These are phyloP conservation scores for Geotrichum citri-aurantii DNA, from an alignment of 1,139 yeast genomes.

Conservation along the genomic window DNA sequence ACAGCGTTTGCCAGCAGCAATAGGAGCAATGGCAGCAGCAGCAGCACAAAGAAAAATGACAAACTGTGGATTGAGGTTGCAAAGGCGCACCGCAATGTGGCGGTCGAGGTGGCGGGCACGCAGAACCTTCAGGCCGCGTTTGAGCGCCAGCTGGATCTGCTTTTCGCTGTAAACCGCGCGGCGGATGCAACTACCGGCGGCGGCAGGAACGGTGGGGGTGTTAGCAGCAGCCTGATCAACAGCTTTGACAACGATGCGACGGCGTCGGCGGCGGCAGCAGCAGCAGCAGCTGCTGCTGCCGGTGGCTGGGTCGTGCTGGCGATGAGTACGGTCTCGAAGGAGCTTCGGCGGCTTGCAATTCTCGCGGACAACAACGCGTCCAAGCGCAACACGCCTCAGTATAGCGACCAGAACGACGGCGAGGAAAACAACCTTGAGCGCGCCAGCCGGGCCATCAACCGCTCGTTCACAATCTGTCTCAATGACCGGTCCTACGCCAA, in stretches of 20 bases:
- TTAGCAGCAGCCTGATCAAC: constrained; percentile 58
- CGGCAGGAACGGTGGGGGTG: constrained; percentile 54
- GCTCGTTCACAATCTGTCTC: constrained; percentile 69
- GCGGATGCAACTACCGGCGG: constrained; percentile 48
- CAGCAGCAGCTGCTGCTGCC: constrained; percentile 45
- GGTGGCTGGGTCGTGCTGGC: neutral
- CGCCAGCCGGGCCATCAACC: constrained; percentile 51
- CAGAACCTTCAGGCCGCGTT: constrained; percentile 29
- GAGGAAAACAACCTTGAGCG: constrained; percentile 51
- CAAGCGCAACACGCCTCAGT: neutral
- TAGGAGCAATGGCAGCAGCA: neutral
- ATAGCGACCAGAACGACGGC: constrained; percentile 23
- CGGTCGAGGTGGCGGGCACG: constrained; percentile 24
- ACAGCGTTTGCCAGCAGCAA: constrained; percentile 5
- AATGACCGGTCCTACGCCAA: constrained; percentile 61
- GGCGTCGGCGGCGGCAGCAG: constrained; percentile 47
- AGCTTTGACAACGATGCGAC: constrained; percentile 55
- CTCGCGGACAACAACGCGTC: constrained; percentile 20
- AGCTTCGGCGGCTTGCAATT: constrained; percentile 43
- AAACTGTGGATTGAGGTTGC: constrained; percentile 28
- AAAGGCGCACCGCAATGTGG: constrained; percentile 30
- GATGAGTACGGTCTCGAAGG: constrained; percentile 50
- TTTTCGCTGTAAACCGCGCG: constrained; percentile 42
- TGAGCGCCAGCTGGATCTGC: constrained; percentile 27
- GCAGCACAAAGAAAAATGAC: constrained; percentile 6